Percentiles rank a stretch among this genome's conserved stretches.
These are phyloP conservation scores for Xylariaceae sp. DNA, from an alignment of 2,329 filamentous ascomycete genomes.

Conservation along the genomic window DNA sequence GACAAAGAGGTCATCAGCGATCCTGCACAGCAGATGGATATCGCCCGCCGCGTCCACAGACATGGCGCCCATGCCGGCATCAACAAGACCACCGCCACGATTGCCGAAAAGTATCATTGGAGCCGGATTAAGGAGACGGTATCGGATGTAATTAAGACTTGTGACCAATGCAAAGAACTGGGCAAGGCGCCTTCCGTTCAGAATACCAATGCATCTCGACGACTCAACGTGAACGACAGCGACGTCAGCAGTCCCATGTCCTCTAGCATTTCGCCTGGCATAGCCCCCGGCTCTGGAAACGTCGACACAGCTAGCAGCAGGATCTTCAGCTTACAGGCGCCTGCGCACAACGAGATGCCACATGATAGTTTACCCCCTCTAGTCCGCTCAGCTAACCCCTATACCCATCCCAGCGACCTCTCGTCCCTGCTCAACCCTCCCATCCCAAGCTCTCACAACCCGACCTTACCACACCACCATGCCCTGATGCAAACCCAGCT, in stretches of 20 bases:
- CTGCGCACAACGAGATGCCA: conserved; percentile 23
- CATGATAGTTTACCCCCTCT: conserved; percentile 26
- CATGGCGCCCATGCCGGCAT: conserved; percentile 80
- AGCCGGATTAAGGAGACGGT: conserved; percentile 97
- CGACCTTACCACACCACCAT: conserved; percentile 40
- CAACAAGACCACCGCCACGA: conserved; percentile 95
- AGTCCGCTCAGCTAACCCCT: conserved; percentile 42
- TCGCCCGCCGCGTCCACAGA: conserved; percentile 77
- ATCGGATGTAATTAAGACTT: conserved; percentile 90
- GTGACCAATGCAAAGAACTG: conserved; percentile 82
- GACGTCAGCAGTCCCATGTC: conserved; percentile 15
- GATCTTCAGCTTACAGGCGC: conserved; percentile 27
- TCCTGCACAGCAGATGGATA: conserved; percentile 85
- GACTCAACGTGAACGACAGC: conserved; percentile 26
- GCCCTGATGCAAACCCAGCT: conserved; percentile 38
- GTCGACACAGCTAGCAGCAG: conserved; percentile 30
- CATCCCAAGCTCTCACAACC: conserved; percentile 19
- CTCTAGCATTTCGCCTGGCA: conserved; percentile 21
- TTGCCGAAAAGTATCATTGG: conserved; percentile 96
- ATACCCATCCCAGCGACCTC: conserved; percentile 53
- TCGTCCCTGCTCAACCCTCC: conserved; percentile 46
- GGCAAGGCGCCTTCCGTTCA: conserved; percentile 54
- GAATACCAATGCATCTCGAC: conserved; percentile 20
- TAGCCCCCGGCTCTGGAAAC: conserved; percentile 18
- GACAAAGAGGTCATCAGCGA: conserved; percentile 97